Base-by-base conservation (phyloP, 441 rosid species). In the Gossypium lobatum region DNA sequence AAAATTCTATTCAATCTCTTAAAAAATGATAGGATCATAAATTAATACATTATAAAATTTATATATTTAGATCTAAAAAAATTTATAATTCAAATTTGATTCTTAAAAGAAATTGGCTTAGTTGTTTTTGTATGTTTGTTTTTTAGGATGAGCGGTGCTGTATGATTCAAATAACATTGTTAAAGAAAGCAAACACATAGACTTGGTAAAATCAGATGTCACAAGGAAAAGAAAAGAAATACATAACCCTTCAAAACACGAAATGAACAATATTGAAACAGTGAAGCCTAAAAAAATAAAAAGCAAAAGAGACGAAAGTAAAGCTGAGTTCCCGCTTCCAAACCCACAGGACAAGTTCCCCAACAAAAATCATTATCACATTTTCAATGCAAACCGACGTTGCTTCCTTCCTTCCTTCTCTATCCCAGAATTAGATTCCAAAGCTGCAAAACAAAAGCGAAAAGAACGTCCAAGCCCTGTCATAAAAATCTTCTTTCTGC, bases 321-420 rank as follows among this genome's bases (percentile, higher is more conserved):
- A 66, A 66, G 71, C 39, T 6, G 39, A 23, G 58, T 66, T 66
- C 71, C 14, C 57, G 58, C 57, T 66, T 7, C 71, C 71, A 66
- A 66, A 66, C 39, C 37, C 58, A 25, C 21, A 23, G 3, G 16
- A 39, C 52, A 66, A 66, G 71, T 46, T 66, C 39, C 71, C 57
- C 34, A 2, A 34, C 2, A 9, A 59, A 59, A 26, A 2, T 0
- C 2, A 39, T 1, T 8, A 8, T 39, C 57, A 46, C 3, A 46
- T 14, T 46, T 46, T 65, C 37, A 60, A 2, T 66, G 37, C 8
- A 52, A 69, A 69, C 9, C 6, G 62, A 53, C 62, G 10, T 53
- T 69, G 62, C 50, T 69, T 69, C 62, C 21, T 17, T 31, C 45
- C 45, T 39, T 39, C 45, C 45, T 8, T 8, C 45, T 39, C 48